Percentiles rank a stretch among this genome's conserved stretches.
phyloP scores from a whole-genome alignment of 2,329 filamentous ascomycete genomes.

The Nothomitra cinnamomea region DNA sequence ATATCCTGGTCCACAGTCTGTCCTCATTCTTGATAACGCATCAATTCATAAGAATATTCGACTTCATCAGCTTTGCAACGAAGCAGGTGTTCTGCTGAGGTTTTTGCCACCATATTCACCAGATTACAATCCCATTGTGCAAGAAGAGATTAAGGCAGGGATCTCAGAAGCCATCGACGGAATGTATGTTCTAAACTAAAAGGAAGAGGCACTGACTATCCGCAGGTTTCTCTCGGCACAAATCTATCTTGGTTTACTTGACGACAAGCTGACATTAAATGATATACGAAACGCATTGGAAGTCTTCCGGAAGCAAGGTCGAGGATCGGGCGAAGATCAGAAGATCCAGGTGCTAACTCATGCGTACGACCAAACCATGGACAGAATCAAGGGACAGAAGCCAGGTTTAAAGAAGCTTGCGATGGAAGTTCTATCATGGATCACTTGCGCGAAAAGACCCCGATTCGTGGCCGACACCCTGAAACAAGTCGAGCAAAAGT shows the following conservation, averaged over 20 bases:
- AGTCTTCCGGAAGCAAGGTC: conserved; percentile 13
- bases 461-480: no score
- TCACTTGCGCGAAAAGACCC: conserved; percentile 22
- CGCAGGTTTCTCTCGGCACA: conserved; percentile 25
- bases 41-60: neutral
- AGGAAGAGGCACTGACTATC: conserved; percentile 1
- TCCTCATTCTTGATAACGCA: neutral
- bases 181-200: conserved; percentile 12
- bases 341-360: conserved; percentile 16
- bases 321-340: conserved; percentile 10
- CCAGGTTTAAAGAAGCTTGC: conserved; percentile 21
- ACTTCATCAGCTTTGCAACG: neutral
- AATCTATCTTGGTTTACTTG: conserved; percentile 22
- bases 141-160: neutral
- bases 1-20: conserved; percentile 24
- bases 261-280: conserved; percentile 18
- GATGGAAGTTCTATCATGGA: conserved; percentile 24
- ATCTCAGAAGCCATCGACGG: neutral
- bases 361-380: conserved; percentile 27
- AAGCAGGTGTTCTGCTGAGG: neutral
- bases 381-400: conserved; percentile 25
- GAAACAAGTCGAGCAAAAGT: no score
- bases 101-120: neutral
- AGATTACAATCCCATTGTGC: neutral
- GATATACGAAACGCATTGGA: conserved; percentile 19